These are phyloP conservation scores for Kappamyces sp. DNA, from an alignment of 192 early-diverging fungal species.

Conservation along the genomic window DNA sequence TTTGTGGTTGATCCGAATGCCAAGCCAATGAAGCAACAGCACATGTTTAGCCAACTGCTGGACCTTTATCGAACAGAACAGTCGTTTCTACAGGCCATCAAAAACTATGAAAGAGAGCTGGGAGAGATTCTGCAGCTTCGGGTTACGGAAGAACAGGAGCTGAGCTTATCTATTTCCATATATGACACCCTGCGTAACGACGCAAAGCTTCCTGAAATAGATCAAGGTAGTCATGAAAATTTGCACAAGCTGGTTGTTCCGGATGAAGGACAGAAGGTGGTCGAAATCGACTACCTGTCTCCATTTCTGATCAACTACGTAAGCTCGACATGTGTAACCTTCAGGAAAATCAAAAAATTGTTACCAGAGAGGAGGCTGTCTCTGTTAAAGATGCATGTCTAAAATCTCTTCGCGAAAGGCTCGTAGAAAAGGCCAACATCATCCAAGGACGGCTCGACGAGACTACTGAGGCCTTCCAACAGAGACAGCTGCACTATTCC, in stretches of 20 bases:
- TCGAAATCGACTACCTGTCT: constrained; percentile 52
- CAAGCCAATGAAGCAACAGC: constrained; percentile 50
- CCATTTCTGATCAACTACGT: constrained; percentile 56
- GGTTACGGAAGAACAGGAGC: constrained; percentile 43
- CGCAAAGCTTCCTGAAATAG: constrained; percentile 16
- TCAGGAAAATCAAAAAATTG: constrained; percentile 33
- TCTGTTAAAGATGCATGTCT: constrained; percentile 48
- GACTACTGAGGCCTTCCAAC: constrained; percentile 49
- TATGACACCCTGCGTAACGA: constrained; percentile 56
- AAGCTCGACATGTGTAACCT: constrained; percentile 13
- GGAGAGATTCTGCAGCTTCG: constrained; percentile 43
- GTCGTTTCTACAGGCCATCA: constrained; percentile 42
- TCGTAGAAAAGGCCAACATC: constrained; percentile 55
- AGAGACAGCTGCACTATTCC: constrained; percentile 45
- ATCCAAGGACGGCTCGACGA: constrained; percentile 52
- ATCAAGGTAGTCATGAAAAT: no score
- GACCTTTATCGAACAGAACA: constrained; percentile 40
- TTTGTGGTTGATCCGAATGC: constrained; percentile 46
- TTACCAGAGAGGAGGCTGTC: constrained; percentile 39
- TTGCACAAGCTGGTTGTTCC: no score
- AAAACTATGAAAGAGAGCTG: constrained; percentile 42
- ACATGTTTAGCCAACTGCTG: constrained; percentile 44
- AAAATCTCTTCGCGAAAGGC: constrained; percentile 42
- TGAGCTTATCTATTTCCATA: constrained; percentile 39
- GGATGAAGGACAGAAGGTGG: constrained; percentile 44